Conservation (phyloP, 2,329 filamentous ascomycete genomes). For the Fusarium verticillioides region DNA sequence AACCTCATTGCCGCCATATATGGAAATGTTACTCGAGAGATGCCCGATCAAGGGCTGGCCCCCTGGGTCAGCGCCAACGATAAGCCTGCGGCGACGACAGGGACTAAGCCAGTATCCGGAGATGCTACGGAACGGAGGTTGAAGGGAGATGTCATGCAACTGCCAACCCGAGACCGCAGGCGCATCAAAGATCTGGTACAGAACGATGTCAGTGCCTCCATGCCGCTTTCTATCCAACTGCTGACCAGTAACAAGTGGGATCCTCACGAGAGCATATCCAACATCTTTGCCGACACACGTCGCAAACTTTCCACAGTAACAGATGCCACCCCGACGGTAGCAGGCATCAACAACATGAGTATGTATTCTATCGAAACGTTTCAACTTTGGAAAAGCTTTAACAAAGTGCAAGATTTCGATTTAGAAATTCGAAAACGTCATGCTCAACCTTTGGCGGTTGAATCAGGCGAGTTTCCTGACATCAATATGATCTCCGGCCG, state of each 20-base stretch:
- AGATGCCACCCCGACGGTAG: conserved; percentile 75
- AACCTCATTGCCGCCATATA: conserved; percentile 74
- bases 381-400: conserved; percentile 16
- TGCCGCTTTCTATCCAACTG: not conserved
- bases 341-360: conserved; percentile 85
- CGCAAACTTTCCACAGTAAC: conserved; percentile 60
- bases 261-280: conserved; percentile 64
- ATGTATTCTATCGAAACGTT: conserved; percentile 48
- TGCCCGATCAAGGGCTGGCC: conserved; percentile 74
- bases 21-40: conserved; percentile 75
- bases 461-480: conserved; percentile 77
- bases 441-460: conserved; percentile 70
- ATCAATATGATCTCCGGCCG: conserved; percentile 69
- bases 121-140: conserved; percentile 73
- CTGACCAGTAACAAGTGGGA: conserved; percentile 58
- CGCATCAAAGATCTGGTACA: conserved; percentile 72
- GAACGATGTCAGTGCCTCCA: conserved; percentile 65
- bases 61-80: conserved; percentile 79
- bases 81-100: conserved; percentile 67
- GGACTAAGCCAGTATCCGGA: conserved; percentile 70
- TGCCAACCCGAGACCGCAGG: conserved; percentile 73
- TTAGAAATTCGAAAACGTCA: conserved; percentile 75
- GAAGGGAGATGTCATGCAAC: conserved; percentile 77
- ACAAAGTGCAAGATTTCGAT: conserved; percentile 65
- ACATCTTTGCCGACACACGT: conserved; percentile 63